Evolutionary conservation across 2,329 filamentous ascomycete genomes (phyloP), one percentile per base, ranked within the genome.

Genomic region (Neopestalotiopsis sp.): DNA sequence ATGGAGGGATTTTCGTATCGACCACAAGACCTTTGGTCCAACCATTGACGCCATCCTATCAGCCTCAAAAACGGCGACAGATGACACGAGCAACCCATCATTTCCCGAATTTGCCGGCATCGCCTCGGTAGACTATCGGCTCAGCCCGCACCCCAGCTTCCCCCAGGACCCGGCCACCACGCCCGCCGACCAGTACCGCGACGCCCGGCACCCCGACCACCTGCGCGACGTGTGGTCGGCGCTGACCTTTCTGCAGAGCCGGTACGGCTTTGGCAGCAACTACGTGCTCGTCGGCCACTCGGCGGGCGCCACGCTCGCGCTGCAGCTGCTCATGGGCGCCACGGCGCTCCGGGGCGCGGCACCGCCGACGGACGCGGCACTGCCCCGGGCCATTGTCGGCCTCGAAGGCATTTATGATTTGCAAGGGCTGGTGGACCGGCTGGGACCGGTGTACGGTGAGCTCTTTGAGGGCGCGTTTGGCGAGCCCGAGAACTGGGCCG

Each of bases 391-490:
- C 4, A 79, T 92, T n/a, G 76, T 92, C 4, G 86, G 89, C 42
- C 79, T 92, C 24, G 87, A 87, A 67, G 91, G 92, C 1, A 88
- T 94, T 28, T 93, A 93, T 78, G 88, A 92, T 74, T 78, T 94
- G 10, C 82, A 83, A 7, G 84, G 84, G 0, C 78, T 93, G 24
- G 80, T 84, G 32, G 78, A 81, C 61, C 81, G 85, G 7, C 81
- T 86, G 45, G 76, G 75, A 20, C 81, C 80, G 5, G 77, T 74
- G 34, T 94, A 94, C 76, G 76, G 79, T 5, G 82, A 83, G 3
- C 90, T 94, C 70, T 81, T 91, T 24, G 74, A 78, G 3, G 84
- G 81, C 5, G 90, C 91, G 1, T 93, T 94, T 78, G 90, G 91
- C 1, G 83, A 88, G 58, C 76, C 77, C 69, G 74, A 71, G 34